Evolutionary conservation across 1,284 basidiomycete genomes (phyloP).

Genomic region (Coniferiporia sulphurascens): DNA sequence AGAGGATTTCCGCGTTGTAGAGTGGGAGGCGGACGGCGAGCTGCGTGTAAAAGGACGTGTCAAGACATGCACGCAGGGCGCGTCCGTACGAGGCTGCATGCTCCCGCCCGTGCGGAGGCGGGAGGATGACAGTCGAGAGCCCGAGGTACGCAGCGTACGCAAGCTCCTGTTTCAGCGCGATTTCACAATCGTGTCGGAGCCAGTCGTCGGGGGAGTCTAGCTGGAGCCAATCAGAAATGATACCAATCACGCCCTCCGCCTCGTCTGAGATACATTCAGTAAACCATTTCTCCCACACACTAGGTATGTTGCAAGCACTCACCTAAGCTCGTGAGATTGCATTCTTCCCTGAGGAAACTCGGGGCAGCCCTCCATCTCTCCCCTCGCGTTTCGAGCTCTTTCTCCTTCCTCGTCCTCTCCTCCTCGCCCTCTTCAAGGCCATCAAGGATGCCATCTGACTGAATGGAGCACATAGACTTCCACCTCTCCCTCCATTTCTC

Average conservation of each 20-base stretch:
- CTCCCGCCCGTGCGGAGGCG: constrained; percentile 82
- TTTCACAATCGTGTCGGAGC: constrained; percentile 93
- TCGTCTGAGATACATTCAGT: constrained; percentile 62
- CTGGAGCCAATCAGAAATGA: constrained; percentile 93
- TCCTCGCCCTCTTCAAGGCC: constrained; percentile 42
- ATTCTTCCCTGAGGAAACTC: constrained; percentile 77
- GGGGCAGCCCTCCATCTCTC: constrained; percentile 88
- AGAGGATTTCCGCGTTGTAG: constrained; percentile 61
- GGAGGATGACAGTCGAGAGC: constrained; percentile 80
- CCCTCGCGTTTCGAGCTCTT: constrained; percentile 64
- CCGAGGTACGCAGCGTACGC: constrained; percentile 92
- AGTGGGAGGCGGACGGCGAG: constrained; percentile 82
- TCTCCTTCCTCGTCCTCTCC: constrained; percentile 42
- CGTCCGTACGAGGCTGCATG: constrained; percentile 91
- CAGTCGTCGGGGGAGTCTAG: constrained; percentile 92
- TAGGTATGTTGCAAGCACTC: constrained; percentile 25
- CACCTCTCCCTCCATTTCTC: constrained; percentile 84
- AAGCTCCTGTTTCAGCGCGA: constrained; percentile 91
- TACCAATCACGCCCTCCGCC: constrained; percentile 69
- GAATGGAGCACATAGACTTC: constrained; percentile 81
- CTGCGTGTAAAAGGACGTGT: constrained; percentile 65
- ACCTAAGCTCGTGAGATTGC: constrained; percentile 86
- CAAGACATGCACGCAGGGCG: constrained; percentile 76
- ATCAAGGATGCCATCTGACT: constrained; percentile 35
- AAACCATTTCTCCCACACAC: too few species aligned